Base-by-base conservation (phyloP, 352 stramenopile genomes). In the Pilasporangium apinafurcum region DNA sequence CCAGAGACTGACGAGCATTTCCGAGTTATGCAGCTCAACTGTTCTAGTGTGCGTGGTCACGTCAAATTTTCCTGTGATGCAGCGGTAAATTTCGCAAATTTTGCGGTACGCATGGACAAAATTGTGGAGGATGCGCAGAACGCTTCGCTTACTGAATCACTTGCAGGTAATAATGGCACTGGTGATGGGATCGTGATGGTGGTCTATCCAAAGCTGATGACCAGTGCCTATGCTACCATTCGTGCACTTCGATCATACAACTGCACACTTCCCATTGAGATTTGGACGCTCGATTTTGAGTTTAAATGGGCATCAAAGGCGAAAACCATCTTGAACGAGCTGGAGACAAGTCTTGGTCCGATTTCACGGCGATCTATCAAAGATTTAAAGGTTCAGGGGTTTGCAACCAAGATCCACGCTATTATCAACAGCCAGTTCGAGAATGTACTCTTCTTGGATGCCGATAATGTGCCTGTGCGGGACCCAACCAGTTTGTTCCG, bases 401-500 rank as follows among this genome's bases (percentile, higher is more conserved):
- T 81, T 44, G 56, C 53, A 17, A 77, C 60, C 36, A 83, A 86
- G 49, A 68, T 78, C 24, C 64, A 83, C 45, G 67, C 65, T 20
- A 62, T 86, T 20, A 59, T 65, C 30, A 53, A 83, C 45, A 73
- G 57, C 44, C 46, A 59, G 16, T 84, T 83, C 36, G 65, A 75
- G 22, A 65, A 75, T 22, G 65, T 84, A 21, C 37, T 87, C 26
- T 80, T 83, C 33, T 51, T 87, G 24, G 74, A 84, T 27, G 62
- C 68, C 1, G 71, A 82, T 41, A 84, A 78, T 32, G 55, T 82
- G 4, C 63, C 70, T 3, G 60, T 77, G 7, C 51, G 57, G n/a
- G 68, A 86, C 43, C 71, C 71, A 36, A 76, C 58, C 1, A 84
- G 63, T 50, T 51, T 87, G 6, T 87, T 87, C 40, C 43, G 64